A percentile compares a stretch with the other conserved stretches of the same genome.
Evolutionary conservation across 192 early-diverging fungal genomes (phyloP).

Genomic region (Haplosporangium gracile): DNA sequence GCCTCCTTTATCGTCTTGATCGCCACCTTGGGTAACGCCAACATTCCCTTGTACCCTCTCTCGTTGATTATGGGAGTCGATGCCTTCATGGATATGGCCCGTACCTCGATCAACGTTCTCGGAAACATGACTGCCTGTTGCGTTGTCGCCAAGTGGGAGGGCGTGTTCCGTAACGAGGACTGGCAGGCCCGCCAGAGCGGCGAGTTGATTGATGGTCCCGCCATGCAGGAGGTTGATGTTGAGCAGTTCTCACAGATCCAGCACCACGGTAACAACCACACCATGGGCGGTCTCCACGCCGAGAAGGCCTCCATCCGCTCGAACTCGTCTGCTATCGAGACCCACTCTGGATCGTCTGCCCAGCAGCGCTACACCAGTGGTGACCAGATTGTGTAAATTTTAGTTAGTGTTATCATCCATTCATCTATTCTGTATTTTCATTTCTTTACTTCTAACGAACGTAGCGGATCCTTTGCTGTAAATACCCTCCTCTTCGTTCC

Average conservation of each 20-base stretch:
- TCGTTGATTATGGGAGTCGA: slow-evolving; percentile 79
- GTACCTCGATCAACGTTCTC: slow-evolving; percentile 77
- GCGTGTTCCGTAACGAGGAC: slow-evolving; percentile 68
- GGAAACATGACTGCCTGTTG: slow-evolving; percentile 79
- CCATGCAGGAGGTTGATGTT: slow-evolving; percentile 42
- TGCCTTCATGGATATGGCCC: slow-evolving; percentile 83
- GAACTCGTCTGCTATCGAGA: slow-evolving; percentile 18
- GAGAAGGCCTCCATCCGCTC: slow-evolving; percentile 37
- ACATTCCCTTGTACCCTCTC: slow-evolving; percentile 70
- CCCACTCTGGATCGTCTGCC: neutral
- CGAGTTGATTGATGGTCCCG: slow-evolving; percentile 7
- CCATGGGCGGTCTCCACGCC: slow-evolving; percentile 26
- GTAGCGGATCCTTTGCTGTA: slow-evolving; percentile 6
- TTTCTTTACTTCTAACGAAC: neutral
- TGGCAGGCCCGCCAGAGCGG: slow-evolving; percentile 47
- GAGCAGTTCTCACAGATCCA: slow-evolving; percentile 19
- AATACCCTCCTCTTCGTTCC: slow-evolving; percentile 2
- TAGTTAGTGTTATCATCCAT: neutral
- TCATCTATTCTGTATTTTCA: slow-evolving; percentile 5
- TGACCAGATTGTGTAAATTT: slow-evolving; percentile 34
- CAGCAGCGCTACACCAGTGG: slow-evolving; percentile 12
- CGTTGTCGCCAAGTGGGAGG: slow-evolving; percentile 77
- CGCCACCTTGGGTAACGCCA: slow-evolving; percentile 64
- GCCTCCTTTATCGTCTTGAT: slow-evolving; percentile 73
- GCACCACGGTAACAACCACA: slow-evolving; percentile 13